Evolutionary conservation across 495 filamentous ascomycete species (phyloP), one percentile per base, ranked within the genome.

Genomic region (Annulohypoxylon nitens): DNA sequence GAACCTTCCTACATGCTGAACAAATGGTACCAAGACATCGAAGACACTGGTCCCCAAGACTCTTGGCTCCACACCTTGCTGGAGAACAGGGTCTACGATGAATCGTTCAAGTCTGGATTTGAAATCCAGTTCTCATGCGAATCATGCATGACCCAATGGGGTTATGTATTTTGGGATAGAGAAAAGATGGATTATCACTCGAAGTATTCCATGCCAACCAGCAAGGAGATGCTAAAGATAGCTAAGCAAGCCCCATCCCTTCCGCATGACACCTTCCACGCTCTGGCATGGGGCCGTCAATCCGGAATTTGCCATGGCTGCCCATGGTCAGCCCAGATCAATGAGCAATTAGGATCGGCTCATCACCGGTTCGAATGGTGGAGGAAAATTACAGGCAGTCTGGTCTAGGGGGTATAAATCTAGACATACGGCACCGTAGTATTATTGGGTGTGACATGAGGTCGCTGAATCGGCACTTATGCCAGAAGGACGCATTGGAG

Each of bases 121-220:
- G 10, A 11, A n/a, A 16, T 16, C 20, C 10, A 54, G 3, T 58
- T 70, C n/a, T 5, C 12, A 1, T 70, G 60, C 25, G 57, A 70
- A 4, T 5, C 4, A 7, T 50, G 41, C 53, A 50, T 64, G 60
- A 50, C 51, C 1, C 0, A 30, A 12, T 64, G 53, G 60, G 67
- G 67, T 3, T 64, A 33, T 20, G 51, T 70, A 16, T 70, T 70
- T 36, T 70, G 61, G 68, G 68, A 65, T 12, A 30, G 68, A 14
- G 20, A 20, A 0, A 70, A 70, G 54, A 7, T 64, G 2, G 50
- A 64, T 0, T 59, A 26, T 25, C 10, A 63, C 16, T 36, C 58
- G 1, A 25, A 14, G 3, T 11, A 39, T 8, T 23, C 0, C 1
- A 47, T 69, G 58, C 50, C 39, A 4, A 58, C 58, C 0, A 36